phyloP scores from a whole-genome alignment of 2,329 filamentous ascomycete species.

The Trichoderma simmonsii region DNA sequence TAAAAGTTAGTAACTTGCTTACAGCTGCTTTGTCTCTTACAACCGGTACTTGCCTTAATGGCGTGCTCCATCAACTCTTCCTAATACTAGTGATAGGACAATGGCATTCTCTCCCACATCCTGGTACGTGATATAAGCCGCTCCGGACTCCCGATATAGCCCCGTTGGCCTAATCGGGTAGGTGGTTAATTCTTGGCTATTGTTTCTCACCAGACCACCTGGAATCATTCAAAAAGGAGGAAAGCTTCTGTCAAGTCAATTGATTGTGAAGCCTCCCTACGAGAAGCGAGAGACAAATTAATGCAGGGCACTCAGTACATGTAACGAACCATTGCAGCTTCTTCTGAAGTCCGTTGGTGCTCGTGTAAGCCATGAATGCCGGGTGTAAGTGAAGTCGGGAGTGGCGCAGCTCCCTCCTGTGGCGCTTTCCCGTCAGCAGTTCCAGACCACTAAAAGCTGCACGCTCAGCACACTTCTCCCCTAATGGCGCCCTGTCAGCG shows the following conservation, averaged over 20 bases:
- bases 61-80: background rate
- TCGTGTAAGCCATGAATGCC: background rate
- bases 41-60: background rate
- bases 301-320: background rate
- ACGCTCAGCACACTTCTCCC: background rate
- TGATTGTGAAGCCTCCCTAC: background rate
- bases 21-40: background rate
- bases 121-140: background rate
- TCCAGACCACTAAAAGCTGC: background rate
- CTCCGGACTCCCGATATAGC: background rate
- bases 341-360: background rate
- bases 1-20: background rate
- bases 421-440: background rate
- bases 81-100: background rate
- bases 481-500: background rate
- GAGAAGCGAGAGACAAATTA: background rate
- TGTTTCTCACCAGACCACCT: background rate
- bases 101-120: background rate
- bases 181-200: background rate
- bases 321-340: background rate
- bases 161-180: background rate
- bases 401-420: background rate
- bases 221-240: background rate
- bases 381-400: background rate
- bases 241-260: background rate